Evolutionary conservation across 805 yeast species (phyloP).

Genomic region (Yarrowia sp.): DNA sequence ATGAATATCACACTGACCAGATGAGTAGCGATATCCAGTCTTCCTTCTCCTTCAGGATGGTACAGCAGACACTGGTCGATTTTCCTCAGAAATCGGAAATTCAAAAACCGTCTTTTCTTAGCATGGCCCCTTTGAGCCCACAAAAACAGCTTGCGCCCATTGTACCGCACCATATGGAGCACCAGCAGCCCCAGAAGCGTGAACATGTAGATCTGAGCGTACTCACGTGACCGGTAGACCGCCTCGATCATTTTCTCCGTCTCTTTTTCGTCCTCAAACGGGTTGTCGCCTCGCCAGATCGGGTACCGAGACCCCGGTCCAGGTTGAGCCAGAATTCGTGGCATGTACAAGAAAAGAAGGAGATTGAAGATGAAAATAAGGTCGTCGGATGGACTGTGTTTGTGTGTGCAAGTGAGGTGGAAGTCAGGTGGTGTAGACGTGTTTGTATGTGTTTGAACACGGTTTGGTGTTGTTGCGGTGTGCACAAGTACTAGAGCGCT

Average conservation of each 20-base stretch:
- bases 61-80: slow-evolving; percentile 12
- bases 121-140: neutral
- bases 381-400: too few relatives aligned
- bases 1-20: neutral
- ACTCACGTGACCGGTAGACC: slow-evolving; percentile 4
- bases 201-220: neutral
- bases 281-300: slow-evolving; percentile 5
- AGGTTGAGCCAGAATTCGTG: slow-evolving; percentile 17
- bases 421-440: too few relatives aligned
- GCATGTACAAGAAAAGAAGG: neutral
- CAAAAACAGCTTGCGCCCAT: neutral
- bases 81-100: neutral
- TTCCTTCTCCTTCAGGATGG: slow-evolving; percentile 9
- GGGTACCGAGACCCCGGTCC: neutral
- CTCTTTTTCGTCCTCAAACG: slow-evolving; percentile 14
- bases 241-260: neutral
- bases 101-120: neutral
- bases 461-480: too few relatives aligned
- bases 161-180: neutral
- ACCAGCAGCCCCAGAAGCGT: slow-evolving; percentile 2
- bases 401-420: too few relatives aligned
- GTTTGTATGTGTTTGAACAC: too few relatives aligned
- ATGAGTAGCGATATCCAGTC: neutral
- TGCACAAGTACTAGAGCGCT: too few relatives aligned
- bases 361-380: neutral